These are phyloP conservation scores for Termitomyces sp. DNA, from an alignment of 768 basidiomycete species.

Conservation along the genomic window DNA sequence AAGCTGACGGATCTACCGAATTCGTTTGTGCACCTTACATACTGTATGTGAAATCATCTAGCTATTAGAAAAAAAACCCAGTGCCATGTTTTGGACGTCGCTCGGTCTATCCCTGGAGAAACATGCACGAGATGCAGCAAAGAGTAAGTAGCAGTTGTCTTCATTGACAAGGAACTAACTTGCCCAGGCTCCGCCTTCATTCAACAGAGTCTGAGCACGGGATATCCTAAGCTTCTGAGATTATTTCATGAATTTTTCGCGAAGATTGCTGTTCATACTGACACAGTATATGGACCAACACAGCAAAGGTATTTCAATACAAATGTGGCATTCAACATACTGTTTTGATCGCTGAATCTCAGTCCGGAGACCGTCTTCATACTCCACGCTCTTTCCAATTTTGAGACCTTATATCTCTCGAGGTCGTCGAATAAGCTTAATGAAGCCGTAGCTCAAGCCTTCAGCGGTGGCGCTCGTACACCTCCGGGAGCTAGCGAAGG, in stretches of 20 bases:
- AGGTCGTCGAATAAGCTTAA: conserved; percentile 79
- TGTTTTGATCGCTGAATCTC: conserved; percentile 1
- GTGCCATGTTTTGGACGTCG: conserved; percentile 85
- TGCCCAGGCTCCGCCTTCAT: conserved; percentile 76
- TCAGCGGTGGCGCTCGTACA: conserved; percentile 61
- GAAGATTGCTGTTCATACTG: conserved; percentile 92
- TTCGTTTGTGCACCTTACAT: neutral
- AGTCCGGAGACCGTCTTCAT: conserved; percentile 92
- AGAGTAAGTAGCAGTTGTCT: conserved; percentile 40
- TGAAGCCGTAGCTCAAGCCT: conserved; percentile 73
- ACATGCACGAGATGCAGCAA: conserved; percentile 72
- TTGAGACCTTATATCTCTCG: conserved; percentile 87
- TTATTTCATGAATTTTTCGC: conserved; percentile 97
- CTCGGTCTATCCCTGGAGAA: conserved; percentile 78
- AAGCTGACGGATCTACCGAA: neutral
- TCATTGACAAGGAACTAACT: neutral
- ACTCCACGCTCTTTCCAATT: conserved; percentile 73
- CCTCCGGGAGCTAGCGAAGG: conserved; percentile 78
- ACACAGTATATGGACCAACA: conserved; percentile 80
- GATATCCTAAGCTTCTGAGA: conserved; percentile 83
- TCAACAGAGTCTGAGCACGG: conserved; percentile 81
- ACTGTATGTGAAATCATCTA: conserved; percentile 19
- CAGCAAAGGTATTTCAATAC: conserved; percentile 66
- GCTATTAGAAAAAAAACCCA: conserved; percentile 89
- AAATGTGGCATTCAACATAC: neutral